phyloP scores from a whole-genome alignment of 495 filamentous ascomycete genomes.

The Aspergillus sclerotioniger region DNA sequence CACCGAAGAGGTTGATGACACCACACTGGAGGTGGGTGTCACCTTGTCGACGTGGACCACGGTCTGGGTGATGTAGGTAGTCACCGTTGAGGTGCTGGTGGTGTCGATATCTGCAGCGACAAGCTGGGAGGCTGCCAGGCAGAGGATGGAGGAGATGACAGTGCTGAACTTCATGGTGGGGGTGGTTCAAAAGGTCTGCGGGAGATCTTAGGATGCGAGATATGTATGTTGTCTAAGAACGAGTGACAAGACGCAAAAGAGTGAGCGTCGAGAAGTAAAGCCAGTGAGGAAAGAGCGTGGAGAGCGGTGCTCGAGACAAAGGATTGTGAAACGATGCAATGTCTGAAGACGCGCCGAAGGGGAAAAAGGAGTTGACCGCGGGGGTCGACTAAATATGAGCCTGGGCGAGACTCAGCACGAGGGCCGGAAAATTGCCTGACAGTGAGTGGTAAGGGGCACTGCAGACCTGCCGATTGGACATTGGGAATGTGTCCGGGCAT shows the following conservation, averaged over 20 bases:
- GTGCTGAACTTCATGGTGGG: conserved; percentile 38
- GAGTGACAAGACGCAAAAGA: conserved; percentile 24
- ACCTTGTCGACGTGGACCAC: conserved; percentile 31
- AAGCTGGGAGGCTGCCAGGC: conserved; percentile 32
- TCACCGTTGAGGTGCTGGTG: conserved; percentile 28
- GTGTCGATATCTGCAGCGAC: conserved; percentile 25
- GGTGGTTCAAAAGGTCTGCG: not conserved
- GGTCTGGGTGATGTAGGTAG: conserved; percentile 36
- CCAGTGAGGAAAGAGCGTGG: conserved; percentile 24
- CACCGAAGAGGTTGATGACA: conserved; percentile 3
- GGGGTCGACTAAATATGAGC: conserved; percentile 12
- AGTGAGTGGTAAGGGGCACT: conserved; percentile 21
- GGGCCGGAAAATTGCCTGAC: conserved; percentile 11
- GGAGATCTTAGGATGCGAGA: conserved; percentile 4
- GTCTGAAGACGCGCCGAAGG: conserved; percentile 3
- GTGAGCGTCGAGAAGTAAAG: conserved; percentile 23
- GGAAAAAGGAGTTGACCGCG: conserved; percentile 5
- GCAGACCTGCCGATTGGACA: conserved; percentile 4
- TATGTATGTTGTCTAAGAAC: conserved; percentile 5
- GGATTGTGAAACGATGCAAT: conserved; percentile 20
- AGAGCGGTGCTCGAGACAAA: conserved; percentile 30
- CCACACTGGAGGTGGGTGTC: conserved; percentile 18
- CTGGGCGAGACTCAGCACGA: not conserved
- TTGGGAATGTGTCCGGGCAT: not conserved
- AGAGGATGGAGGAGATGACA: conserved; percentile 36